These are phyloP conservation scores for Apiotrichum siamense DNA, from an alignment of 1,284 basidiomycete species.

Conservation along the genomic window DNA sequence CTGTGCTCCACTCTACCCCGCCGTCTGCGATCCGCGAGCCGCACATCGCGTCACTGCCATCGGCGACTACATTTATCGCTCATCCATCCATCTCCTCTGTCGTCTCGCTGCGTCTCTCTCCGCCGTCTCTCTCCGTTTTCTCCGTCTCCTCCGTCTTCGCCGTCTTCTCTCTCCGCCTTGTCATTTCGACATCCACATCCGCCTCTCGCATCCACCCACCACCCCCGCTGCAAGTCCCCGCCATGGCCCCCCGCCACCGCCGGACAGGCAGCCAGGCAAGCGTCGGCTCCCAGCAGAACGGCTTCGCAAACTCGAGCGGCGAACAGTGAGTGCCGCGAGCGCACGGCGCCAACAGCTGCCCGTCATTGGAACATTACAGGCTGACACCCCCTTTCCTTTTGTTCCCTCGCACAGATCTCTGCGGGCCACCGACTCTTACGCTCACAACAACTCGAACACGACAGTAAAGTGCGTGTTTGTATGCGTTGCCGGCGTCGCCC, in stretches of 20 bases:
- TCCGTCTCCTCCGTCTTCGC: too few species aligned
- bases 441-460: conserved; percentile 23
- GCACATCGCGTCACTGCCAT: too few species aligned
- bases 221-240: too few species aligned
- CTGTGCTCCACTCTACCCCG: too few species aligned
- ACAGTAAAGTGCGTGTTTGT: conserved; percentile 32
- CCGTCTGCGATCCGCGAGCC: too few species aligned
- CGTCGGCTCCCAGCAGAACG: background rate
- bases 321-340: background rate
- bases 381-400: background rate
- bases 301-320: background rate
- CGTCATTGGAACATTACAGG: background rate
- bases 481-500: background rate
- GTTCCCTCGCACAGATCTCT: background rate
- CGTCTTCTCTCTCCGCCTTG: too few species aligned
- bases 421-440: background rate
- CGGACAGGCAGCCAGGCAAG: background rate
- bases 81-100: too few species aligned
- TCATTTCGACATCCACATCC: too few species aligned
- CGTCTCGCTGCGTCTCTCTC: too few species aligned
- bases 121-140: too few species aligned
- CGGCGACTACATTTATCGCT: too few species aligned
- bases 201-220: too few species aligned
- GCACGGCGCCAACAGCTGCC: background rate
- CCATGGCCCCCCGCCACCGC: background rate